These are phyloP conservation scores for Exutisphaerella laricina DNA, from an alignment of 2,329 filamentous ascomycete genomes.

Conservation along the genomic window DNA sequence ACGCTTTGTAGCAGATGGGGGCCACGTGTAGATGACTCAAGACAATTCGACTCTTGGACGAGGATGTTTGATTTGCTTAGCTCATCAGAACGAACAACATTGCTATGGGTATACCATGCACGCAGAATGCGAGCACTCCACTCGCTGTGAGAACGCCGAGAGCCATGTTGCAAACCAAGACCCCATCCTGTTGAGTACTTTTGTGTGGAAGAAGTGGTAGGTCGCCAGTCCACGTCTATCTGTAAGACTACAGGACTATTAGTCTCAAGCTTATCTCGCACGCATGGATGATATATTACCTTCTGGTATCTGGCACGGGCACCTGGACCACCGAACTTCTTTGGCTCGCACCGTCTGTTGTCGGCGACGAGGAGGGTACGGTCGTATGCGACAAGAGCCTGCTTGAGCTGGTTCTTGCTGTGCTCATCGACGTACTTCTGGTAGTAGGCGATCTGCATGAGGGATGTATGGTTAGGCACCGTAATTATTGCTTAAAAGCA, in stretches of 20 bases:
- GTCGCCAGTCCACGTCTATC: conserved; percentile 6
- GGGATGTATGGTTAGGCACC: conserved; percentile 12
- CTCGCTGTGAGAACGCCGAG: conserved; percentile 15
- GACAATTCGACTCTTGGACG: conserved; percentile 2
- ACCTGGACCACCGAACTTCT: conserved; percentile 94
- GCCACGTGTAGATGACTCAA: too few relatives aligned
- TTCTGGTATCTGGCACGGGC: conserved; percentile 97
- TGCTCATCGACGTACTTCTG: conserved; percentile 99
- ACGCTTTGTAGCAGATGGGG: conserved; percentile 5
- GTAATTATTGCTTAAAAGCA: conserved; percentile 10
- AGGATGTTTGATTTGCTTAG: conserved; percentile 14
- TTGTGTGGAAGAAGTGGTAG: conserved; percentile 5
- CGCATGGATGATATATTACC: conserved; percentile 26
- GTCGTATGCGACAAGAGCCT: conserved; percentile 92
- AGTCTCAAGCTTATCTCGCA: too few relatives aligned
- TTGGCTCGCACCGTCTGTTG: conserved; percentile 98
- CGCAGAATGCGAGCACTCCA: conserved; percentile 4
- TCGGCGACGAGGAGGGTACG: conserved; percentile 96
- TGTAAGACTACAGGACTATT: conserved; percentile 12
- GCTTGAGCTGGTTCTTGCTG: conserved; percentile 99
- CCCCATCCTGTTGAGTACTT: conserved; percentile 10
- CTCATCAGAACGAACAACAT: conserved; percentile 13
- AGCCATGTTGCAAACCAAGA: conserved; percentile 17
- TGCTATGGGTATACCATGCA: conserved; percentile 8
- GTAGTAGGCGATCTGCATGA: conserved; percentile 79